Base-by-base conservation (phyloP, 2,329 filamentous ascomycete genomes). In the Aspergillus pseudoterreus region DNA sequence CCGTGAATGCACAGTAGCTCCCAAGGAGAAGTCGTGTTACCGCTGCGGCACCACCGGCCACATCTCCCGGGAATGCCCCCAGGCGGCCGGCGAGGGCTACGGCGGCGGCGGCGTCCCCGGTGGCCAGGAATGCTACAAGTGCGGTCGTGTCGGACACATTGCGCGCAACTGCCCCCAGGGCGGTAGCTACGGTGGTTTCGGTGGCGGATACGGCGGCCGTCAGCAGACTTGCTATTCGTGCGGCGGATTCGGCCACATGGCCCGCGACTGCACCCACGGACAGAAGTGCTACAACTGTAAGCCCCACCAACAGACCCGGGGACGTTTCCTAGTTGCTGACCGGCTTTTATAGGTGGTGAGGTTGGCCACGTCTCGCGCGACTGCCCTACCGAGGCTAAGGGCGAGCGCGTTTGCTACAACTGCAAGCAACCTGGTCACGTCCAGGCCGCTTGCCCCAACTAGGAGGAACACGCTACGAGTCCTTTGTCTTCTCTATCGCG, bases 241-340 rank as follows among this genome's bases (percentile, higher is more conserved):
- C 78, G 94, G 94, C 65, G 94, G 94, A 61, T 92, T 90, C 71
- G 92, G 92, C 68, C 94, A 99, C 81, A 92, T 96, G 88, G 92
- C 89, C 71, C 88, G 92, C 81, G 94, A 97, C 78, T 99, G 94
- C 78, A 95, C 92, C 66, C 95, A 97, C 75, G 94, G 94, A 68
- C 92, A 95, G 82, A 97, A 97, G 82, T 99, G 94, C 87, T 99
- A 97, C 86, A 96, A 96, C 85, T 97, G 94, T 85, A 70, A 70
- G 81, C 17, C 22, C 27, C 10, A 17, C 4, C 24, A 11, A 46
- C 5, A 14, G 3, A 22, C 15, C 14, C 5, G 4, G 15, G 27
- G 9, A 19, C 15, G 2, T 24, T 9, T 49, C 10, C 11, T 1
- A 15, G 17, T 43, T 22, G 8, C 22, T 38, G 6, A 12, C 39